Percentiles rank a stretch among this genome's conserved stretches.
Evolutionary conservation across 2,329 filamentous ascomycete genomes (phyloP).

Genomic region (Biscogniauxia mediterranea): DNA sequence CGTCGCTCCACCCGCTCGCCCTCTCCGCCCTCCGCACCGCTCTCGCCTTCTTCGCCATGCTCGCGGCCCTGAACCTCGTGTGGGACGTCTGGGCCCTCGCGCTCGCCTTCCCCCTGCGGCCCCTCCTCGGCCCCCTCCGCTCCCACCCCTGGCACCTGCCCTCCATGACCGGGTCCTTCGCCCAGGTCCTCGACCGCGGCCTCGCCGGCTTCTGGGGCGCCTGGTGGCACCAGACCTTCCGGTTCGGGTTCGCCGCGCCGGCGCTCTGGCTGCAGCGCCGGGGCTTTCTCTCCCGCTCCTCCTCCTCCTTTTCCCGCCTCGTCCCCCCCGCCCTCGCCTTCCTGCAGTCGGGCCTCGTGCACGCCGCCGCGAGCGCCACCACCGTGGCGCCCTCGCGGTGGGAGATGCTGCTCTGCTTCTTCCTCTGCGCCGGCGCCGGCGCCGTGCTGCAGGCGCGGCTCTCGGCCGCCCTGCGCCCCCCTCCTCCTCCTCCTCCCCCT

Average conservation of each 20-base stretch:
- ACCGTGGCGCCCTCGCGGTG: constrained; percentile 52
- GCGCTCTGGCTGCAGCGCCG: constrained; percentile 44
- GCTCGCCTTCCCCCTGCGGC: constrained; percentile 48
- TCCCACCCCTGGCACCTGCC: constrained; percentile 53
- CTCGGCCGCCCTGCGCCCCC: constrained; percentile 3
- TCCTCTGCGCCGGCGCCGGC: constrained; percentile 66
- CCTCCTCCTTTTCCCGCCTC: constrained; percentile 31
- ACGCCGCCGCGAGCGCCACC: constrained; percentile 68
- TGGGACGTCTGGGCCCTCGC: constrained; percentile 60
- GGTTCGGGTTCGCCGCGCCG: constrained; percentile 62
- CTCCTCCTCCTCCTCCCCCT: constrained; percentile 26
- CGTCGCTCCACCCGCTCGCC: constrained; percentile 41
- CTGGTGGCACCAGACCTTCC: constrained; percentile 85
- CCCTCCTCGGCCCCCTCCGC: constrained; percentile 50
- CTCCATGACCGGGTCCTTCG: constrained; percentile 54
- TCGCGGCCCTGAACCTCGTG: constrained; percentile 58
- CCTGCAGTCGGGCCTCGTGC: constrained; percentile 64
- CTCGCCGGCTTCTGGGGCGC: constrained; percentile 79
- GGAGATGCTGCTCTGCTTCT: constrained; percentile 65
- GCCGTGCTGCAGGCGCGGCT: constrained; percentile 56
- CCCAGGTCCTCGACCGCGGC: constrained; percentile 63
- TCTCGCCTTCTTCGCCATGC: constrained; percentile 55
- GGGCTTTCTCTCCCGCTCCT: constrained; percentile 39
- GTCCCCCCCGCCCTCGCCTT: constrained; percentile 55
- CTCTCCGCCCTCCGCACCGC: constrained; percentile 56